These are phyloP conservation scores for Aphanomyces euteiches DNA, from an alignment of 352 stramenopile species.

Conservation along the genomic window DNA sequence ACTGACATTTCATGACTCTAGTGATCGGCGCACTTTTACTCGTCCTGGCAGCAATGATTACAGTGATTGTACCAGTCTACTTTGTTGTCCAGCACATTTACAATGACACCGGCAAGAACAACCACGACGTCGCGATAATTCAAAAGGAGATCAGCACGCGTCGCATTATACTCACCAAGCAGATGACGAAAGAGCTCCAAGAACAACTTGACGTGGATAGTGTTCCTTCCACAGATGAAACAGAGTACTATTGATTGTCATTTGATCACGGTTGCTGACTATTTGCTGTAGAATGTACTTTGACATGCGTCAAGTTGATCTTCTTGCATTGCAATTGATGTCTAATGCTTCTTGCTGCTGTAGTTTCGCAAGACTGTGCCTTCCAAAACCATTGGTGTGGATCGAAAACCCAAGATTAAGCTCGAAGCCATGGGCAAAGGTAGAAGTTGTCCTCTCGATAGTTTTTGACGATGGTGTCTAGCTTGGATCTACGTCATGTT, in stretches of 20 bases:
- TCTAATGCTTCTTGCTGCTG: neutral
- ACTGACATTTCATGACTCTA: neutral
- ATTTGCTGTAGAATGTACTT: slow-evolving; percentile 13
- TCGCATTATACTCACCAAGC: neutral
- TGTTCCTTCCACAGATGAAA: too few species aligned
- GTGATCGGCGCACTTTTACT: slow-evolving; percentile 7
- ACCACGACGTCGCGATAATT: neutral
- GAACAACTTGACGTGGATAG: neutral
- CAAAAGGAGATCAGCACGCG: slow-evolving; percentile 9
- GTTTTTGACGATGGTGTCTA: neutral
- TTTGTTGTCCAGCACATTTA: slow-evolving; percentile 15
- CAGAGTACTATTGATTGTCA: neutral
- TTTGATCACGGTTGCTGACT: neutral
- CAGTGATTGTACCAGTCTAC: neutral
- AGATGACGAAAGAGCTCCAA: neutral
- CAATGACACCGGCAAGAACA: neutral
- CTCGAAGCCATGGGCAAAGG: slow-evolving; percentile 28
- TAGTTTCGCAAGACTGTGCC: slow-evolving; percentile 22
- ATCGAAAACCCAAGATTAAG: slow-evolving; percentile 16
- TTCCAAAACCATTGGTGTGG: slow-evolving; percentile 10
- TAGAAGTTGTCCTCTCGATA: neutral
- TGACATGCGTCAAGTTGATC: slow-evolving; percentile 23
- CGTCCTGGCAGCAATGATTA: slow-evolving; percentile 7
- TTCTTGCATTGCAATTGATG: neutral
- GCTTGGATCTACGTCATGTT: slow-evolving; percentile 24